phyloP scores from a whole-genome alignment of 1,139 yeast genomes.

The Hyphopichia pseudoburtonii region DNA sequence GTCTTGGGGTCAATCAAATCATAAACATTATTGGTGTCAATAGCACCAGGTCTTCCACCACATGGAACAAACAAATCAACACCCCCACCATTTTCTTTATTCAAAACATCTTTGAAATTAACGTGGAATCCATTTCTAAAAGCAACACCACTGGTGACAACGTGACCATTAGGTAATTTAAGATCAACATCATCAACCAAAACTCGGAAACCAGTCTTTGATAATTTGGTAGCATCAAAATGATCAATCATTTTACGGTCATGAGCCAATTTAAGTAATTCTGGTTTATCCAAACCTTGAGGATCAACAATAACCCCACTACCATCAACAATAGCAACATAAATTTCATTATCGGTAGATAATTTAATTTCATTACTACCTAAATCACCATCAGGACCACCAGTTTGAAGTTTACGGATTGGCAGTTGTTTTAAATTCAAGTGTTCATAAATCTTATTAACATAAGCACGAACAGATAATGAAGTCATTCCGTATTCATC shows the following conservation, averaged over 20 bases:
- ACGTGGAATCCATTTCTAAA: conserved; percentile 92
- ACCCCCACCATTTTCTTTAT: conserved; percentile 38
- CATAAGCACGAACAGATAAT: conserved; percentile 88
- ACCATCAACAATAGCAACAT: conserved; percentile 91
- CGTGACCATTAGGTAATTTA: conserved; percentile 71
- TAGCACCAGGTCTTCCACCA: conserved; percentile 98
- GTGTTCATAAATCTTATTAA: conserved; percentile 84
- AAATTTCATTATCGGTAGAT: conserved; percentile 71
- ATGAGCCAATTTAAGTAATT: conserved; percentile 76
- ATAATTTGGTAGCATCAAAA: conserved; percentile 66
- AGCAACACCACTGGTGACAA: conserved; percentile 81
- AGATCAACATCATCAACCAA: conserved; percentile 85
- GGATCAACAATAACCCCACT: conserved; percentile 95
- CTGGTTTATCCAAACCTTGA: conserved; percentile 77
- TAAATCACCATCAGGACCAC: conserved; percentile 98
- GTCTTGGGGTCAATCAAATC: conserved; percentile 71
- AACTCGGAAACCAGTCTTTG: conserved; percentile 76
- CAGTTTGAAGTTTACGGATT: conserved; percentile 87
- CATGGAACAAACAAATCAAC: conserved; percentile 92
- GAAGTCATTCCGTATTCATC: conserved; percentile 99
- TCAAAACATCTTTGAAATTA: conserved; percentile 63
- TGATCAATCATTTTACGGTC: conserved; percentile 73
- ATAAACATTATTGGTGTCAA: conserved; percentile 81
- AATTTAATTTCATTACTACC: conserved; percentile 93
- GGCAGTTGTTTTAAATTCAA: conserved; percentile 55